These are phyloP conservation scores for Mycosphaerella sp. DNA, from an alignment of 2,329 filamentous ascomycete species.

Conservation along the genomic window DNA sequence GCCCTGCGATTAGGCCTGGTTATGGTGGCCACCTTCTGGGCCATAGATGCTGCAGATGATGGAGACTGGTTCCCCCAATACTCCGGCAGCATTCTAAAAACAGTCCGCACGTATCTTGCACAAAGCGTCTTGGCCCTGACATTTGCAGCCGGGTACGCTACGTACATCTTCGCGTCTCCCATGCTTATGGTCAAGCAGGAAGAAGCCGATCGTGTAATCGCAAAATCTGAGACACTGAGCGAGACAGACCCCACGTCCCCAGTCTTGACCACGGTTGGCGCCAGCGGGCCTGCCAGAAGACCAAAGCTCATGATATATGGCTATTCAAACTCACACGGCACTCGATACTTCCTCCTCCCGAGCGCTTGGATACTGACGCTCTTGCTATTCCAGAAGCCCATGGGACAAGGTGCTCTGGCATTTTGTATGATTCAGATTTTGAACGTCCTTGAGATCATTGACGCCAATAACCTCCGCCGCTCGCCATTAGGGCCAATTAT, in stretches of 20 bases:
- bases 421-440: constrained; percentile 85
- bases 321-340: constrained; percentile 88
- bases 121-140: constrained; percentile 74
- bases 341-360: constrained; percentile 78
- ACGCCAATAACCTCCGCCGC: constrained; percentile 55
- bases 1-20: constrained; percentile 71
- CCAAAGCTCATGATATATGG: constrained; percentile 62
- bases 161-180: constrained; percentile 79
- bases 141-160: constrained; percentile 75
- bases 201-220: constrained; percentile 18
- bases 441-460: constrained; percentile 61
- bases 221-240: constrained; percentile 25
- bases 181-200: constrained; percentile 64
- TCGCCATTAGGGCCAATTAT: constrained; percentile 76
- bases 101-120: constrained; percentile 67
- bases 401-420: constrained; percentile 80
- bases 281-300: constrained; percentile 31
- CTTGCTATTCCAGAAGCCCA: constrained; percentile 82
- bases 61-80: constrained; percentile 66
- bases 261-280: constrained; percentile 35
- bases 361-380: constrained; percentile 71
- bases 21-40: constrained; percentile 77
- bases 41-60: constrained; percentile 81
- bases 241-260: constrained; percentile 32
- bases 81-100: constrained; percentile 60